Evolutionary conservation across 2,329 filamentous ascomycete genomes (phyloP).

Genomic region (Venturia asperata): DNA sequence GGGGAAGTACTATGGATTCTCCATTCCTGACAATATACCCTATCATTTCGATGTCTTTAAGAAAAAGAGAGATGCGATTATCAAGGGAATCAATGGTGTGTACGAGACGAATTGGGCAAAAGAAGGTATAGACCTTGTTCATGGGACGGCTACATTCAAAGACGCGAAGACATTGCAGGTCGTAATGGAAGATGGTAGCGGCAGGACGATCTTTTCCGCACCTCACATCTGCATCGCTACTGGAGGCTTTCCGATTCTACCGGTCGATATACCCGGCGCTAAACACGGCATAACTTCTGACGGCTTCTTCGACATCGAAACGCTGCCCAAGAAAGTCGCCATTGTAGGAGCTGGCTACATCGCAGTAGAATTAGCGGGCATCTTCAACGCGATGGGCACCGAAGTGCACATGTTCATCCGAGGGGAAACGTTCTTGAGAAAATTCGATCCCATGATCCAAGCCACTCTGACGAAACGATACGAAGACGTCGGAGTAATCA

Average conservation of each 20-base stretch:
- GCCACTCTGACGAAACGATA: slow-evolving; percentile 46
- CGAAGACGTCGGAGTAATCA: slow-evolving; percentile 41
- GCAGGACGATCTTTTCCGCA: too few relatives aligned
- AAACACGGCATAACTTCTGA: too few relatives aligned
- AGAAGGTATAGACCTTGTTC: too few relatives aligned
- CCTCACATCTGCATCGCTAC: too few relatives aligned
- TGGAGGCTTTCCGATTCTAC: too few relatives aligned
- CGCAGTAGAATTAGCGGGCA: slow-evolving; percentile 63
- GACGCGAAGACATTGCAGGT: too few relatives aligned
- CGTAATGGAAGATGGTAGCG: too few relatives aligned
- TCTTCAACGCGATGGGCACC: slow-evolving; percentile 43
- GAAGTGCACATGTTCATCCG: slow-evolving; percentile 48
- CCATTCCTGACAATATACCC: slow-evolving; percentile 36
- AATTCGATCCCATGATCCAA: slow-evolving; percentile 48
- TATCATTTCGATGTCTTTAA: slow-evolving; percentile 44
- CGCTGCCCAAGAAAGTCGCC: slow-evolving; percentile 74
- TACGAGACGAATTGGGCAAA: slow-evolving; percentile 46
- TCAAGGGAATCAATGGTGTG: slow-evolving; percentile 40
- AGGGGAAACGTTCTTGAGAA: slow-evolving; percentile 42
- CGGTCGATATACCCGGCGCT: too few relatives aligned
- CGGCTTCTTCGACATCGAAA: slow-evolving; percentile 80
- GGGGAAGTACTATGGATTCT: slow-evolving; percentile 43
- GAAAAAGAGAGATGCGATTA: slow-evolving; percentile 39
- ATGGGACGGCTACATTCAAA: too few relatives aligned
- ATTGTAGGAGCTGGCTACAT: slow-evolving; percentile 84